Conservation (phyloP, 805 yeast genomes). For the Metschnikowia orientalis region DNA sequence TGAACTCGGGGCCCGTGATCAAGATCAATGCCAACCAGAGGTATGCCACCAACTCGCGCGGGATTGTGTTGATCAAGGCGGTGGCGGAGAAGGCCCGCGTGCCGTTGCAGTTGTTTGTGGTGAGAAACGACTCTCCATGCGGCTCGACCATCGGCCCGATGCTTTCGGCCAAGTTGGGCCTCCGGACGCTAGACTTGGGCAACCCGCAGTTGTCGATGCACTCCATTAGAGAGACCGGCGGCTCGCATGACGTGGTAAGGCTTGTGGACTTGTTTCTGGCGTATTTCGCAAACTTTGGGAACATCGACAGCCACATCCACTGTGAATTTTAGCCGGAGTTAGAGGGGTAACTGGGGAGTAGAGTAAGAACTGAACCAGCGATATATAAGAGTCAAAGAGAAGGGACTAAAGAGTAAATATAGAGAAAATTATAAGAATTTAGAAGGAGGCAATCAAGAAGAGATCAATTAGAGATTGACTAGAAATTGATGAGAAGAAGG, state of each 20-base stretch:
- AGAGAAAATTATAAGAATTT: too few species aligned
- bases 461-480: too few species aligned
- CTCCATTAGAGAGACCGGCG: slow-evolving; percentile 88
- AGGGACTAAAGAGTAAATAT: too few species aligned
- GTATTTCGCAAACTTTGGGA: slow-evolving; percentile 45
- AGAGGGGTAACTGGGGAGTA: not conserved
- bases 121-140: slow-evolving; percentile 87
- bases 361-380: not conserved
- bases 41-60: slow-evolving; percentile 90
- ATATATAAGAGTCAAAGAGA: too few species aligned
- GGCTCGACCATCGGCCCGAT: slow-evolving; percentile 97
- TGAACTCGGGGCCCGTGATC: slow-evolving; percentile 89
- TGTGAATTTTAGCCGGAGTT: too few species aligned
- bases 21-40: slow-evolving; percentile 94
- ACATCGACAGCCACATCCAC: slow-evolving; percentile 26
- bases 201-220: slow-evolving; percentile 94
- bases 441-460: too few species aligned
- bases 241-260: slow-evolving; percentile 63
- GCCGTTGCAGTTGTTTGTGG: slow-evolving; percentile 93
- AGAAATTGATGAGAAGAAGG: too few species aligned
- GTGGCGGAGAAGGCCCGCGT: slow-evolving; percentile 62
- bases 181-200: slow-evolving; percentile 84
- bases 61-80: slow-evolving; percentile 71
- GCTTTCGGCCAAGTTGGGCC: slow-evolving; percentile 79
- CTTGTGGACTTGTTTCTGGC: slow-evolving; percentile 59